Evolutionary conservation across 2,329 filamentous ascomycete genomes (phyloP).

Genomic region (Gaeumannomyces tritici): DNA sequence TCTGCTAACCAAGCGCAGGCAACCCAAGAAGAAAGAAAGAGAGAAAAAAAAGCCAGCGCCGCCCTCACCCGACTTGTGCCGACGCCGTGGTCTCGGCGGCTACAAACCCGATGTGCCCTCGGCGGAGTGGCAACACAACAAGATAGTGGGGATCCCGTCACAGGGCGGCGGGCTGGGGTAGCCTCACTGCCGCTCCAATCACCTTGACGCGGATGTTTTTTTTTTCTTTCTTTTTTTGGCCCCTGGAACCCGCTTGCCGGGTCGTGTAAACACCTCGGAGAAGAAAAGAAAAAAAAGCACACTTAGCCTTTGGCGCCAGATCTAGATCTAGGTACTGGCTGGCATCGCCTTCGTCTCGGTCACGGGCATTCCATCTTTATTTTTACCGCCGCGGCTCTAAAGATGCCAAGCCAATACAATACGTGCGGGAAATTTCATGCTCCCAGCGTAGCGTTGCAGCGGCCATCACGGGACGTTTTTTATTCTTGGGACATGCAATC

Average conservation of each 20-base stretch:
- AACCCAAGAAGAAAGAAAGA: too few species aligned
- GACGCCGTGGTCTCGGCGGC: neutral
- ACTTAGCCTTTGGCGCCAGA: neutral
- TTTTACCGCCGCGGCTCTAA: neutral
- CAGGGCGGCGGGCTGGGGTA: neutral
- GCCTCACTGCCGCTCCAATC: constrained; percentile 3
- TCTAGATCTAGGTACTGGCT: neutral
- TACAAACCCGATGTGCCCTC: constrained; percentile 3
- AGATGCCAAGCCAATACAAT: neutral
- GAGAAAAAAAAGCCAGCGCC: neutral
- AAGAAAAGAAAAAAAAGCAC: too few species aligned
- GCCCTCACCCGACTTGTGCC: neutral
- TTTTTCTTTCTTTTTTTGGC: neutral
- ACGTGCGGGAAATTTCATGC: neutral
- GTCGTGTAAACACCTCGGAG: too few species aligned
- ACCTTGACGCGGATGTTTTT: neutral
- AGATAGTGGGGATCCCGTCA: neutral
- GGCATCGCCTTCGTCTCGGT: neutral
- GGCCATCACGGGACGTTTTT: neutral
- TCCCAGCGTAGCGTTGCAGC: too few species aligned
- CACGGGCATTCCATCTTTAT: neutral
- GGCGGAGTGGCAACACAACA: too few species aligned
- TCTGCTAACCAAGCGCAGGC: too few species aligned
- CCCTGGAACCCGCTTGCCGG: neutral
- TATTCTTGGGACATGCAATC: neutral